phyloP scores from a whole-genome alignment of 208 protist species.

The Strigomonas galati region DNA sequence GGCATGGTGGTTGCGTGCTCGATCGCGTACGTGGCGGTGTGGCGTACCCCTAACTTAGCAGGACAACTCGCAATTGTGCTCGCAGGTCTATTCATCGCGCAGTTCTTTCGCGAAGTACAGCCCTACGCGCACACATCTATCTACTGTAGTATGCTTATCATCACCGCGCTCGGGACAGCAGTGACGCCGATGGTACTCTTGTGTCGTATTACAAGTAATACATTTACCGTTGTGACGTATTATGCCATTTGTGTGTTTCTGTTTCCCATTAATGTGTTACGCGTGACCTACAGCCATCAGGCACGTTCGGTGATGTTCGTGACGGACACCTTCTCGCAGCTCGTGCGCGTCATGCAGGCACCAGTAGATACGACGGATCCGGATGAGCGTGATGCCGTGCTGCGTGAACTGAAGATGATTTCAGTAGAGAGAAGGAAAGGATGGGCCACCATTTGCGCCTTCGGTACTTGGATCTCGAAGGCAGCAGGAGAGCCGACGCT shows the following conservation, averaged over 20 bases:
- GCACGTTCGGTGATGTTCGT: constrained; percentile 26
- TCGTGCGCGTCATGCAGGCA: constrained; percentile 30
- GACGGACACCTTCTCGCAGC: constrained; percentile 29
- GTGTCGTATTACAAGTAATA: constrained; percentile 42
- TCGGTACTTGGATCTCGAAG: constrained; percentile 38
- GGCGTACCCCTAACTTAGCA: constrained; percentile 27
- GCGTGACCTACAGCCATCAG: constrained; percentile 39
- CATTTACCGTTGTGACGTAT: constrained; percentile 66
- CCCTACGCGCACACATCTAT: constrained; percentile 37
- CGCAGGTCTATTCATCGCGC: constrained; percentile 34
- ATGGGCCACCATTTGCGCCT: background rate
- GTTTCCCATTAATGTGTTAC: constrained; percentile 59
- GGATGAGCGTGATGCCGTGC: constrained; percentile 13
- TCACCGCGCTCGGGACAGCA: constrained; percentile 31
- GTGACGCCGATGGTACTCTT: constrained; percentile 27
- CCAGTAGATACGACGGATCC: constrained; percentile 18
- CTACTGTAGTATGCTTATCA: constrained; percentile 44
- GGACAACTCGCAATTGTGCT: constrained; percentile 30
- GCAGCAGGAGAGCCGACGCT: constrained; percentile 40
- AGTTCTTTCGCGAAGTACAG: constrained; percentile 33
- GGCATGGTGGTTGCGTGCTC: constrained; percentile 55
- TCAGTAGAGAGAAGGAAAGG: background rate
- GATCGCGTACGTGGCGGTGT: no score
- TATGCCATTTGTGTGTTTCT: constrained; percentile 64
- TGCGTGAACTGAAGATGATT: constrained; percentile 12